Base-by-base conservation (phyloP, 805 yeast species). In the Starmerella vaccinii region DNA sequence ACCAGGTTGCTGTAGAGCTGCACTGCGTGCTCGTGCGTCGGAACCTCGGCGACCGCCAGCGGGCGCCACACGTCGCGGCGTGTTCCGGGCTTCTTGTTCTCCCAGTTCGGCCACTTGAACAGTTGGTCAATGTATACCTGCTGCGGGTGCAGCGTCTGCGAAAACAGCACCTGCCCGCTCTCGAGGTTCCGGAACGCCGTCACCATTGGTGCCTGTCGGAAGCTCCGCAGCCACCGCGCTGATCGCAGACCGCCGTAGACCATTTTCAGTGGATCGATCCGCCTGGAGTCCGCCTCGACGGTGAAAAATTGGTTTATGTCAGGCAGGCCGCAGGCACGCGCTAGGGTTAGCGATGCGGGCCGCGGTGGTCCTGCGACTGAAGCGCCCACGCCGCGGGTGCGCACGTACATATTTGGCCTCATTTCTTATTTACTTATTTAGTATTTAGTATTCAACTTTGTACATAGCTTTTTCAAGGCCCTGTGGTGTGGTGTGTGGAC, bases 41-140 rank as follows among this genome's bases (percentile, higher is more conserved):
- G 51, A 19, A 57, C 49, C 49, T 57, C 57, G 1, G 85, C 88
- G 39, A 88, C 92, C 41, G 92, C 85, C 85, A 90, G 77, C 48
- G 89, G 76, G 60, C 90, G 75, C 97, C 97, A 89, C 46, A 88
- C 72, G 66, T 89, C 97, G 59, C 81, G 75, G 69, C 97, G 79
- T 59, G 80, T 72, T 34, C 77, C 71, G 4, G 97, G 97, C 59
- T 75, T 77, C 61, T 83, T 74, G 71, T 89, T 87, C 63, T 85
- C 83, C 94, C 95, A 85, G 71, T 87, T 85, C 41, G 95, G 94
- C 62, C 85, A 74, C 55, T 74, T 75, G 65, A 84, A 86, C 69
- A 82, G 92, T 55, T 69, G 73, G 53, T 80, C 76, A 54, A 85
- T 79, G 65, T 83, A 65, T 60, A 57, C 59, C 52, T 57, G 63